Evolutionary conservation across 305 asterid species (phyloP), one percentile per base, ranked within the genome.

Genomic region (Euphrasia arctica): DNA sequence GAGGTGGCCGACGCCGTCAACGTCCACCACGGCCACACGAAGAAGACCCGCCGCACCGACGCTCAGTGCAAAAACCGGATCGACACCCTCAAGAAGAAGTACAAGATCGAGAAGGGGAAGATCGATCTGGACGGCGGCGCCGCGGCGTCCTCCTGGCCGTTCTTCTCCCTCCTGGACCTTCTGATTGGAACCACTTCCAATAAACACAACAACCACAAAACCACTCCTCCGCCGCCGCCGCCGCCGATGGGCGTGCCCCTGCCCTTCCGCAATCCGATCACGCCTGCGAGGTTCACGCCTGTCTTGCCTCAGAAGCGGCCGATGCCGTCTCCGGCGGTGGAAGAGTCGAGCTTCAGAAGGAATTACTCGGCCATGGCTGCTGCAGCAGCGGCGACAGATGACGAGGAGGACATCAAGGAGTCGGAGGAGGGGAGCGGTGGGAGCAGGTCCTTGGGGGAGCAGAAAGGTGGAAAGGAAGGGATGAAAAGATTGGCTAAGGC

Each of bases 311-410:
- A 63, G 76, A 87, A 87, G 75, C 80, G 90, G 0, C 72, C 76
- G 27, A 0, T 64, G 61, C 80, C 70, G 69, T 67, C 73, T 22
- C 76, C 83, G 15, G 82, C 64, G 9, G 62, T 69, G 70, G 90
- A 79, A 9, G 89, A 75, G 75, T 77, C 88, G 5, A 71, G 65
- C 68, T 82, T 86, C 65, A 79, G 82, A 82, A 78, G 88, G 72
- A 89, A 89, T 79, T 89, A 91, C 67, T 87, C 96, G 1, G 91
- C 88, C 14, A 76, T 86, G 79, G 95, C 95, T 0, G 97, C 97
- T 0, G 95, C 89, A 0, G 85, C 89, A 0, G 91, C 84, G 0
- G 82, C 76, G 22, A 72, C 60, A 14, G 80, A 71, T 58, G 79
- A 79, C 9, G 80, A 69, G 25, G 78, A 70, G 29, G 86, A 75